Evolutionary conservation across 257 asterid genomes (phyloP).

Genomic region (Fraxinus americana): DNA sequence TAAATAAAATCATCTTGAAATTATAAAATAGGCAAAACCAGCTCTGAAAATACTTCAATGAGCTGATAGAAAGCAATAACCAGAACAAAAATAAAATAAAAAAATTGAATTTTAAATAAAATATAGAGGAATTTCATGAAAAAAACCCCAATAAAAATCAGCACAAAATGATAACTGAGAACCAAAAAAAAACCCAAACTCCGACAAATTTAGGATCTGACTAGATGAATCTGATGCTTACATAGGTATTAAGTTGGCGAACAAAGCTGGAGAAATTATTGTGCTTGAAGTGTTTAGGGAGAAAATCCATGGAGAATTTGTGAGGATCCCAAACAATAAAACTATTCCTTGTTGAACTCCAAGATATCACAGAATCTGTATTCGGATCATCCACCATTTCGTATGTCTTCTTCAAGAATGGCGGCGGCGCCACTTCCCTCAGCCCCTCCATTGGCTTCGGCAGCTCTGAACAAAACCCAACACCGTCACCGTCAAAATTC

Average conservation of each 20-base stretch:
- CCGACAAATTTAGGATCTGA: no score
- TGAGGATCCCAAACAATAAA: conserved; percentile 91
- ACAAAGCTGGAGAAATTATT: conserved; percentile 91
- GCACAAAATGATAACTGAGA: no score
- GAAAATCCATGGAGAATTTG: conserved; percentile 66
- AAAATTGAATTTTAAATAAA: no score
- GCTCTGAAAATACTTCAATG: background rate
- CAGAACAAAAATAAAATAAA: no score
- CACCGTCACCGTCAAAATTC: conserved; percentile 20
- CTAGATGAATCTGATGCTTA: conserved; percentile 29
- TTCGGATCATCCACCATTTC: conserved; percentile 89
- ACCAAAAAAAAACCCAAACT: no score
- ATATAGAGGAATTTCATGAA: no score
- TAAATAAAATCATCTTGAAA: background rate
- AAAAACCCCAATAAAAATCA: no score
- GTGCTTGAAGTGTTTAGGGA: conserved; percentile 89
- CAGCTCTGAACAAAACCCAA: conserved; percentile 24
- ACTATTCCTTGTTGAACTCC: conserved; percentile 55
- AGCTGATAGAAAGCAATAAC: no score
- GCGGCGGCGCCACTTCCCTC: conserved; percentile 74
- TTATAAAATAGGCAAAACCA: background rate
- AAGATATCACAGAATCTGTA: conserved; percentile 73
- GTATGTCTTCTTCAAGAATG: conserved; percentile 81
- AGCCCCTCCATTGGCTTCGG: conserved; percentile 62
- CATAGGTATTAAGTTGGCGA: conserved; percentile 93